phyloP scores from a whole-genome alignment of 805 yeast genomes.

The Candida fluviatilis region DNA sequence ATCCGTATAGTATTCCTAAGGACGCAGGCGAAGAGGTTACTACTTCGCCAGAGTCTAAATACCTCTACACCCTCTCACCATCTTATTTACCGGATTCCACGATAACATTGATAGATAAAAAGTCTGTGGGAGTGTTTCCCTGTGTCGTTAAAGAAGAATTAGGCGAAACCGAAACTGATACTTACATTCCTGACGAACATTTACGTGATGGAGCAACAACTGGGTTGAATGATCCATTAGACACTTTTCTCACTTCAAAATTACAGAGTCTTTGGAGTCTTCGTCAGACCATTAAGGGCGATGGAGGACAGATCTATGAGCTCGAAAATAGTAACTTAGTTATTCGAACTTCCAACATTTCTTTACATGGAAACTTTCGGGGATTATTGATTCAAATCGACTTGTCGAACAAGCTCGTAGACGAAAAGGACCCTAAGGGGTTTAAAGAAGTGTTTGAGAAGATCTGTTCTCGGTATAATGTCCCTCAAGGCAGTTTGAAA shows the following conservation, averaged over 20 bases:
- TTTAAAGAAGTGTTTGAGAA: constrained; percentile 19
- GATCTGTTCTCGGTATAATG: constrained; percentile 27
- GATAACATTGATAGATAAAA: constrained; percentile 46
- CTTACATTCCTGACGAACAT: constrained; percentile 32
- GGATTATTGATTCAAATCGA: constrained; percentile 66
- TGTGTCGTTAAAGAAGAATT: constrained; percentile 31
- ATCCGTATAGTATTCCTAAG: constrained; percentile 48
- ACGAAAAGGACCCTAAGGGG: constrained; percentile 10
- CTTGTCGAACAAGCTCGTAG: constrained; percentile 15
- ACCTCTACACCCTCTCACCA: constrained; percentile 47
- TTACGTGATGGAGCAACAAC: constrained; percentile 50
- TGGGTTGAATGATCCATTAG: constrained; percentile 56
- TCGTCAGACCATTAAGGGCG: constrained; percentile 68
- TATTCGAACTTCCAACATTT: constrained; percentile 65
- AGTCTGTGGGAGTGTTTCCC: constrained; percentile 32
- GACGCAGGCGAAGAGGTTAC: constrained; percentile 22
- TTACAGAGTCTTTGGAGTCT: constrained; percentile 67
- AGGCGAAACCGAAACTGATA: constrained; percentile 11
- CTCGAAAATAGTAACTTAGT: constrained; percentile 49
- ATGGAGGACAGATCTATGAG: constrained; percentile 66
- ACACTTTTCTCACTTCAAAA: constrained; percentile 49
- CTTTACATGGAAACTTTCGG: constrained; percentile 69
- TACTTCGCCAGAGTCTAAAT: constrained; percentile 37
- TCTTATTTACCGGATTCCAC: constrained; percentile 46
- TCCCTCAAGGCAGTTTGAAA: constrained; percentile 38